These are phyloP conservation scores for Colletotrichum endophyticum DNA, from an alignment of 2,329 filamentous ascomycete species.

Conservation along the genomic window DNA sequence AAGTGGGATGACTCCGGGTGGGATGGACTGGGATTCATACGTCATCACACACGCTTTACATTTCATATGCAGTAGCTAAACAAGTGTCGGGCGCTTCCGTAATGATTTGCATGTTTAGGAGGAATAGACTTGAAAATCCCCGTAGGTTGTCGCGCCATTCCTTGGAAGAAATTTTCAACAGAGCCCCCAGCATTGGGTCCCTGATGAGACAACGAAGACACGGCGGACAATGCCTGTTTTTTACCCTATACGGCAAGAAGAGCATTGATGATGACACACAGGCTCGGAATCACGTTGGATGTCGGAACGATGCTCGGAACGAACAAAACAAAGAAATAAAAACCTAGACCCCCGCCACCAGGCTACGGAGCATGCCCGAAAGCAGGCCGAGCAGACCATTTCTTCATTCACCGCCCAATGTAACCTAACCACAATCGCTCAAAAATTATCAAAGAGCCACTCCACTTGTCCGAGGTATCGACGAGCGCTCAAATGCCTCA, in stretches of 20 bases:
- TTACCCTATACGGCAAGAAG: neutral
- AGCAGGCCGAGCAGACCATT: neutral
- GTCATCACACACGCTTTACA: neutral
- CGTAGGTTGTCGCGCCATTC: neutral
- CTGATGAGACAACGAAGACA: neutral
- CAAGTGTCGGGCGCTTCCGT: neutral
- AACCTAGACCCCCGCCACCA: neutral
- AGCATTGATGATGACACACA: neutral
- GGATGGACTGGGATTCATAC: neutral
- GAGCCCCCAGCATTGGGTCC: neutral
- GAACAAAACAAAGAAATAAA: neutral
- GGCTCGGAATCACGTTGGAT: neutral
- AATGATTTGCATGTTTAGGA: neutral
- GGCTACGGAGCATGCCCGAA: constrained; percentile 9
- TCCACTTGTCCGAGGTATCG: constrained; percentile 15
- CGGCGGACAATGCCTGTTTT: neutral
- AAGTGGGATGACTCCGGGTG: neutral
- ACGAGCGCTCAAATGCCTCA: constrained; percentile 2
- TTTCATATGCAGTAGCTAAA: neutral
- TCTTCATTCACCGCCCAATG: constrained; percentile 1
- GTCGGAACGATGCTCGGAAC: neutral
- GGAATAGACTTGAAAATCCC: neutral
- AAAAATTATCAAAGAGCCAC: neutral
- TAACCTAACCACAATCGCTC: neutral
- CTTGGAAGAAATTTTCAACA: neutral